phyloP scores from a whole-genome alignment of 495 filamentous ascomycete species.

The Copromyces sp. region DNA sequence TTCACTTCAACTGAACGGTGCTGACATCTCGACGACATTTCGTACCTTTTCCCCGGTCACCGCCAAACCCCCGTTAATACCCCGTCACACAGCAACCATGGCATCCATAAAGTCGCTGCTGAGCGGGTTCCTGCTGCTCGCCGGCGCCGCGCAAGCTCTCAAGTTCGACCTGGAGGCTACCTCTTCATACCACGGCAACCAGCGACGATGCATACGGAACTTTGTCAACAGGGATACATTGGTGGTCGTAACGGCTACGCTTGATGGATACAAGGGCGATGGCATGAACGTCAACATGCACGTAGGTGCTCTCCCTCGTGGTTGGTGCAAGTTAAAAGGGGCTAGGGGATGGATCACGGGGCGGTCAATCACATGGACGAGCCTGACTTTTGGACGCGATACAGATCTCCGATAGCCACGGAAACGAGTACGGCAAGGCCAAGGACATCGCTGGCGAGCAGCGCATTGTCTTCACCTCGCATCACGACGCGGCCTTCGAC shows the following conservation, averaged over 20 bases:
- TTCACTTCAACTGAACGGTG: not conserved
- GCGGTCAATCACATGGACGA: not conserved
- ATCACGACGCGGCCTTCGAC: conserved; percentile 88
- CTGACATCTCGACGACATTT: not conserved
- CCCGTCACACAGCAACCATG: conserved; percentile 17
- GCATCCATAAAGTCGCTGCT: conserved; percentile 30
- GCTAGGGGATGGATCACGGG: not conserved
- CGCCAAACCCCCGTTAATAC: not conserved
- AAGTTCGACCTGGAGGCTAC: conserved; percentile 87
- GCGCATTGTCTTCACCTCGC: conserved; percentile 90
- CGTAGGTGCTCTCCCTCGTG: conserved; percentile 44
- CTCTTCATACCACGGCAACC: conserved; percentile 43
- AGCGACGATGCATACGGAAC: conserved; percentile 87
- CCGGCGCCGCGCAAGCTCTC: conserved; percentile 60
- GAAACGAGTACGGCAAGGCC: conserved; percentile 87
- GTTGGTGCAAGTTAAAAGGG: not conserved
- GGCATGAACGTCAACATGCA: conserved; percentile 93
- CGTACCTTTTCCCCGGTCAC: not conserved
- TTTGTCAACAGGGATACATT: conserved; percentile 88
- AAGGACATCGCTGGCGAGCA: conserved; percentile 88
- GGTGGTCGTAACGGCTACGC: conserved; percentile 94
- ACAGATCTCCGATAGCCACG: conserved; percentile 88
- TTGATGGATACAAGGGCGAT: conserved; percentile 77
- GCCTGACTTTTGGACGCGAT: not conserved
- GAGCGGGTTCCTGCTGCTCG: conserved; percentile 41